phyloP scores from a whole-genome alignment of 768 basidiomycete genomes.

The Gelatoporia subvermispora region DNA sequence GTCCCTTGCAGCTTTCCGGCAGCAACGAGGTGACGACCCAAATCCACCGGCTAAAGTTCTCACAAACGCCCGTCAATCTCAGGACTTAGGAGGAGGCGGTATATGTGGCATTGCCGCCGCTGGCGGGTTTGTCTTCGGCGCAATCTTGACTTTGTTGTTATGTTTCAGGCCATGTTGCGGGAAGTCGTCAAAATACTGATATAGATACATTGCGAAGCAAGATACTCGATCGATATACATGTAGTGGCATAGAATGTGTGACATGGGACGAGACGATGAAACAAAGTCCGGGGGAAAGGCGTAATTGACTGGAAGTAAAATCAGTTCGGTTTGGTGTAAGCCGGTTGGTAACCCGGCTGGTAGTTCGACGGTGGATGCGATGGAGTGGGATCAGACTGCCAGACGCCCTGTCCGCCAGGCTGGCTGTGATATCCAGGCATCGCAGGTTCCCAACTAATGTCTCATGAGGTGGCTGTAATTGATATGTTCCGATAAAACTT shows the following conservation, averaged over 20 bases:
- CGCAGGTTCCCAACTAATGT: conserved; percentile 32
- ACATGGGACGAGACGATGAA: background rate
- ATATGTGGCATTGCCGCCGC: conserved; percentile 25
- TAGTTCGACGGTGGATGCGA: conserved; percentile 16
- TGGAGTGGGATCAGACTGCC: conserved; percentile 6
- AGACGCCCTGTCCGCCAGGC: conserved; percentile 7
- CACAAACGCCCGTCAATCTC: conserved; percentile 5
- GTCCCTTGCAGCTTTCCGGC: conserved; percentile 36
- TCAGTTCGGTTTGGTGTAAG: conserved; percentile 9
- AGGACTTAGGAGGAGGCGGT: conserved; percentile 13
- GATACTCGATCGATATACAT: background rate
- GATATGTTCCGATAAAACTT: conserved; percentile 16
- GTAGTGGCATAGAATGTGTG: background rate
- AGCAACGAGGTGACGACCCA: conserved; percentile 38
- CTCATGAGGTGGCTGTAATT: background rate
- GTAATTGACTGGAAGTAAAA: background rate
- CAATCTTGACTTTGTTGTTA: conserved; percentile 12
- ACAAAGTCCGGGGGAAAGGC: conserved; percentile 1
- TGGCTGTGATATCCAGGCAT: conserved; percentile 14
- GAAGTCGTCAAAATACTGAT: background rate
- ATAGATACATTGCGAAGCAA: background rate
- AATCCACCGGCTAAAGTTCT: conserved; percentile 19
- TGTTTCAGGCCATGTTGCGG: background rate
- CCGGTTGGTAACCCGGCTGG: conserved; percentile 30
- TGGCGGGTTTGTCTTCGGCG: conserved; percentile 35